Conservation (phyloP, 805 yeast genomes). For the Priceomyces medius region DNA sequence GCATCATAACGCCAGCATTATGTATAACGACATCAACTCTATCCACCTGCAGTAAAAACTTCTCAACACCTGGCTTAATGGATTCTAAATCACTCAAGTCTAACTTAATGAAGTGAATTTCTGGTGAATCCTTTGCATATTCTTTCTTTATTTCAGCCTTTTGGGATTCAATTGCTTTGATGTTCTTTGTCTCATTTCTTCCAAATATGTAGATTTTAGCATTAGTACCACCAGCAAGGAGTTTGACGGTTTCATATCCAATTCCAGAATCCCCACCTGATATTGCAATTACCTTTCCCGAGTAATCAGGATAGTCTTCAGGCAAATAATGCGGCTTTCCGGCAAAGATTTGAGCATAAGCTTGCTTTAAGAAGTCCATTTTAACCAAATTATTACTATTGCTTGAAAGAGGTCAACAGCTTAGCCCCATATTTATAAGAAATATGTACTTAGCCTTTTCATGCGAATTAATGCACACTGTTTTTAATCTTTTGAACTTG, state of each 20-base stretch:
- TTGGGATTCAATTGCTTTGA: slow-evolving; percentile 23
- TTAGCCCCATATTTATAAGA: no score
- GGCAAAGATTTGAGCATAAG: not conserved
- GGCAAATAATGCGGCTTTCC: slow-evolving; percentile 24
- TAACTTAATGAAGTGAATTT: slow-evolving; percentile 17
- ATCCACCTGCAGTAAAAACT: slow-evolving; percentile 15
- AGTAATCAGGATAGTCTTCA: slow-evolving; percentile 32
- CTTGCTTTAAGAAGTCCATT: not conserved
- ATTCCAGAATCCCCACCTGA: slow-evolving; percentile 44
- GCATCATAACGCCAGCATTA: slow-evolving; percentile 29
- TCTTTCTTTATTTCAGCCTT: slow-evolving; percentile 20
- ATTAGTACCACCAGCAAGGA: slow-evolving; percentile 14
- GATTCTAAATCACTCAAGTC: slow-evolving; percentile 45
- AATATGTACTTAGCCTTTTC: no score
- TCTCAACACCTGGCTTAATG: slow-evolving; percentile 35
- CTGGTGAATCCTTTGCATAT: slow-evolving; percentile 10
- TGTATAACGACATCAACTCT: slow-evolving; percentile 22
- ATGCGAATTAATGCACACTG: no score
- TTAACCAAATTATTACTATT: no score
- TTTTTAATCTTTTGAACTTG: no score
- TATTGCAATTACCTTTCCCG: slow-evolving; percentile 36
- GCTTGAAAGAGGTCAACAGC: no score
- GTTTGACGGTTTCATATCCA: slow-evolving; percentile 25
- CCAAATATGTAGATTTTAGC: slow-evolving; percentile 36
- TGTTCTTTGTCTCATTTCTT: slow-evolving; percentile 32